Base-by-base conservation (phyloP, 1,139 yeast genomes). In the Lodderomyces beijingensis region DNA sequence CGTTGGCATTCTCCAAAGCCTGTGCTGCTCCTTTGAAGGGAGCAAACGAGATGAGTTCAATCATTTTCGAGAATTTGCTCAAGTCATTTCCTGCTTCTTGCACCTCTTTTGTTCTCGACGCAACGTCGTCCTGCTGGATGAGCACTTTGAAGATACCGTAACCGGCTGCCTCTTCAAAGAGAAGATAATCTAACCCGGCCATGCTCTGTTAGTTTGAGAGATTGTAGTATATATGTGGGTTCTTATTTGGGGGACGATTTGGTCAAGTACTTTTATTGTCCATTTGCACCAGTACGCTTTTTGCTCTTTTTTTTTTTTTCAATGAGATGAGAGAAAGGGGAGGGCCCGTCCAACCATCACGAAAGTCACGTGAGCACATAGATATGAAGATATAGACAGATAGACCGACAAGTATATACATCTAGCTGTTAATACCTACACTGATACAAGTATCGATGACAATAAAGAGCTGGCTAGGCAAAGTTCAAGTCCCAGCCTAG, bases 11-110 rank as follows among this genome's bases (percentile, higher is more conserved):
- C 64, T 91, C 97, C 53, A 91, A 75, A 41, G 98, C 98, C 64
- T 91, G 96, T 38, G 98, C 97, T 39, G 98, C 98, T 50, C 96
- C 96, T 66, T 91, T 88, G 76, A 93, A 91, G 34, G 98, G 98
- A 43, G 96, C 96, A 66, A 91, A 93, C 16, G 96, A 85, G 25
- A 87, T 94, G 43, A 91, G 76, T 63, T 89, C 95, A 49, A 91
- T 79, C 73, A 91, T 74, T 67, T 91, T 91, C 53, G 96, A 86
- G 59, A 91, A 91, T 57, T 80, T 77, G 45, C 82, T 81, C 48
- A 91, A 77, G 54, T 93, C 98, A 51, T 74, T 80, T 43, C 89
- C 75, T 38, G 95, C 93, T 51, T 80, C 82, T 69, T 91, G 97
- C 27, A 93, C 98, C 65, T 93, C 98, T 61, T 83, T 80, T 65